Evolutionary conservation across 768 basidiomycete genomes (phyloP), one percentile per base, ranked within the genome.

Genomic region (Mycena floridula): DNA sequence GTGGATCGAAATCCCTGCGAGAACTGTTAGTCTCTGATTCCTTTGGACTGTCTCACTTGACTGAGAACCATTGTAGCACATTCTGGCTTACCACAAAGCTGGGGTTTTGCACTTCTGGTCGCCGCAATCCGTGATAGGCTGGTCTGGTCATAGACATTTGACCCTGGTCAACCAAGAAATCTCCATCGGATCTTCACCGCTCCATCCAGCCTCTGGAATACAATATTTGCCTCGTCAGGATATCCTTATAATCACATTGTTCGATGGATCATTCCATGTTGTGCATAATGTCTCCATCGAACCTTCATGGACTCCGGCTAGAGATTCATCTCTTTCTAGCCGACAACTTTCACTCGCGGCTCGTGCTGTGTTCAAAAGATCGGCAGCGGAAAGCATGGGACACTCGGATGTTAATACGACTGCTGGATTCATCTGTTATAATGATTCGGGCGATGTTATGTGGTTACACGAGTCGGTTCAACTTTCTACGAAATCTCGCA

Each of bases 391-490:
- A 8, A 52, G 57, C 15, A 59, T 70, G 27, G 65, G 65, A 25
- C 58, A 57, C 27, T 57, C 60, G 28, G 80, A 84, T 54, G 76
- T 82, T 61, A 78, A 79, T 56, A 65, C 74, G 37, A 79, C 79
- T 36, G 74, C 73, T 41, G 85, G 83, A 3, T 63, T 79, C 57
- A 61, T 68, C 15, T 67, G 70, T 15, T 86, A 82, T 53, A 85
- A 84, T 55, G 68, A 57, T 5, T 59, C 60, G 37, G 70, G 73
- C 8, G 73, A 72, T 13, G 65, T 83, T 45, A 58, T 74, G 21
- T 90, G 87, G 87, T 67, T 80, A 21, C 82, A 89, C 54, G 88
- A 89, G 88, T 87, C 50, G 44, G 80, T 68, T n/a, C 5, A n/a
- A n/a, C 32, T 15, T 35, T 35, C 7, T 41, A 32, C 20, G 21